Conservation (phyloP, 192 early-diverging fungal species). For the Chytriomyces sp. region DNA sequence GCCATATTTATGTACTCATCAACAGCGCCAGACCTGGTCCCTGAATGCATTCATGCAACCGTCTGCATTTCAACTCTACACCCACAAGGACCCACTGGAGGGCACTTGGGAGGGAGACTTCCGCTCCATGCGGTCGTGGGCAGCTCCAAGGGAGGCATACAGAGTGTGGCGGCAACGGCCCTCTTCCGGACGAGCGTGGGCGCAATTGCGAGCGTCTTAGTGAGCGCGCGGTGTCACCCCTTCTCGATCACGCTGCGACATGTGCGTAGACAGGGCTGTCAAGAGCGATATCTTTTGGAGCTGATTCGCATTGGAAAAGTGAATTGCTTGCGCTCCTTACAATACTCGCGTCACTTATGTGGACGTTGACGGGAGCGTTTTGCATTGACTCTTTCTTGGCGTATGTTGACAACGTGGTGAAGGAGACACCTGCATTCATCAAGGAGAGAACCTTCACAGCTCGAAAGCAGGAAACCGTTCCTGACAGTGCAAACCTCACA, state of each 20-base stretch:
- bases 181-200: constrained; percentile 80
- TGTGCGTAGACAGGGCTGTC: constrained; percentile 86
- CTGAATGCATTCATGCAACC: too few species aligned
- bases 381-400: constrained; percentile 97
- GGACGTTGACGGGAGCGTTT: constrained; percentile 93
- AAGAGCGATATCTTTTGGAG: constrained; percentile 97
- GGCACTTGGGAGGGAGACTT: constrained; percentile 82
- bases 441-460: too few species aligned
- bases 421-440: too few species aligned
- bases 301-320: too few species aligned
- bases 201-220: constrained; percentile 80
- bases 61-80: too few species aligned
- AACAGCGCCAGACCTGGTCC: too few species aligned
- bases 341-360: constrained; percentile 93
- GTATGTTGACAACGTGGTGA: constrained; percentile 84
- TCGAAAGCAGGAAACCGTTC: too few species aligned
- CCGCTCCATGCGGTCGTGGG: constrained; percentile 91
- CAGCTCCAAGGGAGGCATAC: constrained; percentile 92
- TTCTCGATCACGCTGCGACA: constrained; percentile 93
- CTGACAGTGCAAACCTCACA: too few species aligned
- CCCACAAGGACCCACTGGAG: constrained; percentile 55
- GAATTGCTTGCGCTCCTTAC: constrained; percentile 77
- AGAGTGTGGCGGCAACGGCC: constrained; percentile 81
- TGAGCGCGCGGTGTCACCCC: constrained; percentile 90
- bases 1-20: too few species aligned